phyloP scores from a whole-genome alignment of 2,329 filamentous ascomycete genomes.

The Fusarium devonianum region DNA sequence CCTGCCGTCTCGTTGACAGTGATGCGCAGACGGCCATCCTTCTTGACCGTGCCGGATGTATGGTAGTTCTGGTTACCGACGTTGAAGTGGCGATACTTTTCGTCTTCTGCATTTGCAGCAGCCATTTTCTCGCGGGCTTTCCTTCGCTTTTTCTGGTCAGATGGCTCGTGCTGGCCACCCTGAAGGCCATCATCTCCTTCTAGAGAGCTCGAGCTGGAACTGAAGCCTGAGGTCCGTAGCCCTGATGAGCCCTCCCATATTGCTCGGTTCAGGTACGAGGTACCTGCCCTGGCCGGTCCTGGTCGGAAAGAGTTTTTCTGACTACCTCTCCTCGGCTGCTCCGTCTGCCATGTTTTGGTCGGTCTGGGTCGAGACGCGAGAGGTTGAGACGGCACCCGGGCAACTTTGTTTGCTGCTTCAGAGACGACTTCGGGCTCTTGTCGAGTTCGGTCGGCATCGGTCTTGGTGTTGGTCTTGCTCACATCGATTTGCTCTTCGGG shows the following conservation, averaged over 20 bases:
- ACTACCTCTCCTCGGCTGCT: conserved; percentile 22
- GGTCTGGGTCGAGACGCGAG: conserved; percentile 23
- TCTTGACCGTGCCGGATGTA: conserved; percentile 70
- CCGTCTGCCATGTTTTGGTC: conserved; percentile 34
- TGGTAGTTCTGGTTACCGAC: conserved; percentile 70
- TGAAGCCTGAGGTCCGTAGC: neutral
- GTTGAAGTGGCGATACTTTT: conserved; percentile 52
- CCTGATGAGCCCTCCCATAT: conserved; percentile 24
- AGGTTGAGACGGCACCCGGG: conserved; percentile 5
- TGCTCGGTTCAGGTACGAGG: conserved; percentile 33
- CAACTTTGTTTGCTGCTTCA: neutral
- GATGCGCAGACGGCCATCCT: conserved; percentile 75
- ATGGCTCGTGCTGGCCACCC: neutral
- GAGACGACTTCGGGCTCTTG: conserved; percentile 11
- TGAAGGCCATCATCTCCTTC: conserved; percentile 13
- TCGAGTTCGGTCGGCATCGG: neutral
- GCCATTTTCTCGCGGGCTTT: conserved; percentile 4
- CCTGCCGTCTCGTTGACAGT: conserved; percentile 74
- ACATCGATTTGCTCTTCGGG: conserved; percentile 1
- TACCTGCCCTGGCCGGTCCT: conserved; percentile 30
- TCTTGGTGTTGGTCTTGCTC: neutral
- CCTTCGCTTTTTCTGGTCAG: conserved; percentile 3
- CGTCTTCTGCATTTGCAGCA: conserved; percentile 34
- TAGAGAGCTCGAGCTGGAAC: conserved; percentile 24
- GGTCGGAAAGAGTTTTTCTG: conserved; percentile 20